These are phyloP conservation scores for Circinella minor DNA, from an alignment of 371 early-diverging fungal species.

Conservation along the genomic window DNA sequence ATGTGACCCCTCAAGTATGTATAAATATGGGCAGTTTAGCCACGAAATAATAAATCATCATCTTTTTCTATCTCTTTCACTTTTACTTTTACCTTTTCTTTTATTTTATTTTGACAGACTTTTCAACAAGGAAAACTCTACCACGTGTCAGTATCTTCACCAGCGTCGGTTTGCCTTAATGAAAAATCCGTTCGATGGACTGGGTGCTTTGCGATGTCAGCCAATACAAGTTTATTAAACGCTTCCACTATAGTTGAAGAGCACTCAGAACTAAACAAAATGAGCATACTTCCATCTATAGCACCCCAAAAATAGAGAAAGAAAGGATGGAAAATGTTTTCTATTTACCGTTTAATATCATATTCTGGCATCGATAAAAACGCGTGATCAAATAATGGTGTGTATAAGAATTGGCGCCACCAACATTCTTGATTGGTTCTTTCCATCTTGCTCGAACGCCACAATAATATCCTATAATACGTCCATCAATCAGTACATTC, in stretches of 20 bases:
- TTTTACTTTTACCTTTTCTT: too few species aligned
- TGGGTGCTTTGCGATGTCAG: background rate
- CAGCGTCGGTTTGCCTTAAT: background rate
- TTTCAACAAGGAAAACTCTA: too few species aligned
- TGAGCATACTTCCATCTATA: background rate
- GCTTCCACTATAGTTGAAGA: background rate
- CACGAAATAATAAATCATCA: too few species aligned
- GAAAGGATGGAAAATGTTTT: background rate
- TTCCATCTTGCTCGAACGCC: background rate
- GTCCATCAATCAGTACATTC: too few species aligned
- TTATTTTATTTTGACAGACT: too few species aligned
- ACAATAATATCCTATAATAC: background rate
- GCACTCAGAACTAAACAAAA: background rate
- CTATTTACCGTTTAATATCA: slow-evolving; percentile 3
- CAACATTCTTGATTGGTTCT: background rate
- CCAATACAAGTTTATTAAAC: background rate
- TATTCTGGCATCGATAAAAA: background rate
- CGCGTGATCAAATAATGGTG: background rate
- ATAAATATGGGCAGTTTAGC: too few species aligned
- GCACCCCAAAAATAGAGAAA: too few species aligned
- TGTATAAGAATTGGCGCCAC: slow-evolving; percentile 3
- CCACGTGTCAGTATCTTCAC: too few species aligned
- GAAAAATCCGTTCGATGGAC: background rate
- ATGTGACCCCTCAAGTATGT: too few species aligned
- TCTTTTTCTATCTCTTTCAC: too few species aligned